Evolutionary conservation across 371 early-diverging fungal genomes (phyloP).

Genomic region (Umbelopsis sp.): DNA sequence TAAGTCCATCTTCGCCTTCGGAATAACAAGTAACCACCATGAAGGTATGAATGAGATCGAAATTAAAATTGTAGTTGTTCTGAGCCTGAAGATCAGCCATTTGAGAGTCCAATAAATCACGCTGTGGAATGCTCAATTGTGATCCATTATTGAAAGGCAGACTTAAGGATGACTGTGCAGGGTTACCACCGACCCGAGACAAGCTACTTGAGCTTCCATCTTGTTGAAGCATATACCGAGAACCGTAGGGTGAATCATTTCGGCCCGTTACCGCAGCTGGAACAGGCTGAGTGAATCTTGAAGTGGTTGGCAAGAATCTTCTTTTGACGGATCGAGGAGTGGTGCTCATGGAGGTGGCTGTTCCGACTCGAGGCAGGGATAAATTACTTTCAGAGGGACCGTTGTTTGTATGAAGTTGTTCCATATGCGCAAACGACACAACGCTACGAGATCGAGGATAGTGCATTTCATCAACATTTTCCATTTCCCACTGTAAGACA

Average conservation of each 20-base stretch:
- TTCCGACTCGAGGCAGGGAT: conserved; percentile 17
- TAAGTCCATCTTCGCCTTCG: conserved; percentile 83
- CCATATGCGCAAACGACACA: conserved; percentile 27
- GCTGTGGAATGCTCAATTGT: neutral
- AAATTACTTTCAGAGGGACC: neutral
- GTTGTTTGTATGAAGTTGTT: neutral
- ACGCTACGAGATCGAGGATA: conserved; percentile 46
- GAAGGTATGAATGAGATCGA: conserved; percentile 51
- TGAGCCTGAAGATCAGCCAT: conserved; percentile 28
- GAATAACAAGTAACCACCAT: conserved; percentile 83
- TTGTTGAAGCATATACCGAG: neutral
- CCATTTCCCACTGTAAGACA: conserved; percentile 69
- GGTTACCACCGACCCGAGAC: neutral
- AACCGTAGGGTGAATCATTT: neutral
- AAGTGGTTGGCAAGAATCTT: conserved; percentile 48
- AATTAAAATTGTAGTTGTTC: conserved; percentile 51
- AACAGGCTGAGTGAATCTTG: conserved; percentile 45
- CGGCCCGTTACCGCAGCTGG: conserved; percentile 19
- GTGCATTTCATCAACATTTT: conserved; percentile 64
- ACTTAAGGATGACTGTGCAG: neutral
- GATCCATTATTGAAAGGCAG: neutral
- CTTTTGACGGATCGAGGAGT: conserved; percentile 24
- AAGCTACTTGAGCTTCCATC: conserved; percentile 3
- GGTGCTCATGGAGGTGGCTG: neutral
- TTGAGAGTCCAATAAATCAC: conserved; percentile 1